Base-by-base conservation (phyloP, 768 basidiomycete species). In the Lactarius hengduanensis region DNA sequence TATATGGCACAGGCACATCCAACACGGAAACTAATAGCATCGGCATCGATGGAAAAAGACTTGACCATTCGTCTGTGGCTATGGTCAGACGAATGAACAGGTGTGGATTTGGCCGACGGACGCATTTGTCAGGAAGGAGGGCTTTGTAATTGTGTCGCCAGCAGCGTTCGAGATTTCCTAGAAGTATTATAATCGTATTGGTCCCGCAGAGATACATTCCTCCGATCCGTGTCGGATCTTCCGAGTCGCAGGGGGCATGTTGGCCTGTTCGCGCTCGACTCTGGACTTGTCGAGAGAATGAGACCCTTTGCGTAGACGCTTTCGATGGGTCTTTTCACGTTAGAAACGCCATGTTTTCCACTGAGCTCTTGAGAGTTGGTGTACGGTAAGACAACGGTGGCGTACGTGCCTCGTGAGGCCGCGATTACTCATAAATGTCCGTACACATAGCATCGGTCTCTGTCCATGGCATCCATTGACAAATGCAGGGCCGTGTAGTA, bases 31-130 rank as follows among this genome's bases (percentile, higher is more conserved):
- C 86, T 90, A 62, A 89, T 98, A 68, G 95, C 93, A 8, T 92
- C 93, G 4, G 92, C 91, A n/a, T 85, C 88, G 11, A 88, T 92
- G 83, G 94, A 95, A 71, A 93, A 93, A 70, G 95, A 96, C 71
- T 77, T 91, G 67, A 87, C 87, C 5, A 91, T 98, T 72, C 83
- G 88, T 61, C 71, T 98, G 18, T 97, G 95, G 95, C 79, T 81
- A 63, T 87, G 90, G 72, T 75, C 76, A 57, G 59, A 47, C n/a
- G 57, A 69, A 60, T 62, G 61, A 56, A 7, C 28, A 30, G 34
- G 56, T 34, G 18, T n/a, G 13, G 26, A 16, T 26, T 15, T 26
- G 15, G 26, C 6, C 50, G 15, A 53, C 15, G 13, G 26, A 0
- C 26, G 15, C 16, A 15, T 41, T 18, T 41, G 16, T 41, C 41